Conservation (phyloP, 1,284 basidiomycete species). For the Takashimella tepidaria region DNA sequence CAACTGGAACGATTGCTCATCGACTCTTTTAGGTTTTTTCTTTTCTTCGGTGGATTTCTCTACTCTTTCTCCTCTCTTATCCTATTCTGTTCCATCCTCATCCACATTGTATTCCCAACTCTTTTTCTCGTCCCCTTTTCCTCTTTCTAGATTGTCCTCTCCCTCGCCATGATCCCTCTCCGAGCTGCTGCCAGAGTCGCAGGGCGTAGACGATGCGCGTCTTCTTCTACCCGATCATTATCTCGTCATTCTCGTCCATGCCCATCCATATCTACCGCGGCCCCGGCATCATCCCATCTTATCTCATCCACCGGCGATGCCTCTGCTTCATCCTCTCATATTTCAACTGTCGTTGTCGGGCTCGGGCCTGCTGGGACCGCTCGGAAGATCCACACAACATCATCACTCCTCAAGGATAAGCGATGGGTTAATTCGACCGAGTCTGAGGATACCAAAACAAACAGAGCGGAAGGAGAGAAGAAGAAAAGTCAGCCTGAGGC, state of each 20-base stretch:
- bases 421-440: conserved; percentile 40
- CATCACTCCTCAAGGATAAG: conserved; percentile 31
- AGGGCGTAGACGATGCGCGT: conserved; percentile 7
- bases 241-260: conserved; percentile 13
- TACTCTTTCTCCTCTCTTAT: too few species aligned
- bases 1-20: background rate
- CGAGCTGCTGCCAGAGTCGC: conserved; percentile 17
- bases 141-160: conserved; percentile 4
- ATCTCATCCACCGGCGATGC: too few species aligned
- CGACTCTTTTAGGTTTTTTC: too few species aligned
- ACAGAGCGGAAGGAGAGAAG: conserved; percentile 7
- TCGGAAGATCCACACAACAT: conserved; percentile 23
- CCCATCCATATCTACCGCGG: conserved; percentile 16
- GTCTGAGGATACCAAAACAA: conserved; percentile 14
- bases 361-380: conserved; percentile 2
- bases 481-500: conserved; percentile 1
- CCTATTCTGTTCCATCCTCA: too few species aligned
- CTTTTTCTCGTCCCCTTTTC: background rate
- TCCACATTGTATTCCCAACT: background rate
- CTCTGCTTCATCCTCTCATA: too few species aligned
- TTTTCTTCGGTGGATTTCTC: too few species aligned
- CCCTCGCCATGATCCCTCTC: conserved; percentile 26
- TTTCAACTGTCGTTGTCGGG: too few species aligned
- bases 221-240: conserved; percentile 8
- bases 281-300: conserved; percentile 6